Evolutionary conservation across 2,329 filamentous ascomycete species (phyloP), one percentile per base, ranked within the genome.

Genomic region (Hirsutella thompsonii): DNA sequence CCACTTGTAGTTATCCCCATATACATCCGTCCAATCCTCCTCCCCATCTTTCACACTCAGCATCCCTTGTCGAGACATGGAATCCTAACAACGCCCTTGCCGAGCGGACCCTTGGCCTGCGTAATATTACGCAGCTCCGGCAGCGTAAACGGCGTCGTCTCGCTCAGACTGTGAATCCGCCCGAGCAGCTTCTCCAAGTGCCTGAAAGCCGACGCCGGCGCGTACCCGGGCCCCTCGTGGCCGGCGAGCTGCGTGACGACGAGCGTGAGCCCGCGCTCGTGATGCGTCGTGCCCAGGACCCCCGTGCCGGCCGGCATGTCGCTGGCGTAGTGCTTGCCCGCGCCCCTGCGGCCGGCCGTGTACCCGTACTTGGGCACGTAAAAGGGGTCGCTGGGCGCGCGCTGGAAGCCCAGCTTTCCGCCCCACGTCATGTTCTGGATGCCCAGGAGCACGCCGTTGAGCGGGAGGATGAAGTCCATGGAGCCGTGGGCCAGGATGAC

Each of bases 351-450:
- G n/a, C n/a, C n/a, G n/a, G n/a, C n/a, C 18, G 42, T 35, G 16
- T 9, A 44, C 23, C 50, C 47, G 36, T 48, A 54, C 4, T 38
- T 40, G 0, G 83, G 83, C 0, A 88, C 80, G 54, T 74, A 85
- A 53, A 85, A 79, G 2, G 78, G 75, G 39, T 76, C 69, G 1
- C 55, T 55, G 0, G 83, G 84, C 1, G 62, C 58, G 1, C 58
- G 55, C 47, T 79, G 72, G 66, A 90, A 89, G 0, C 84, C 85
- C 39, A 82, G 74, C 35, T 68, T 56, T 4, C 83, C 83, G 43
- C 76, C 75, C 77, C 79, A 90, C 0, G 82, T 88, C 78, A 89
- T 85, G 63, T 88, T 88, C 55, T 90, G 83, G 44, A 89, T 79
- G 1, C 72, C 71, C 6, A 86, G 64, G 1, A 90, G 66, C 0